Percentiles rank a stretch among this genome's conserved stretches.
These are phyloP conservation scores for Rhizophora apiculata DNA, from an alignment of 345 rosid genomes.

Conservation along the genomic window DNA sequence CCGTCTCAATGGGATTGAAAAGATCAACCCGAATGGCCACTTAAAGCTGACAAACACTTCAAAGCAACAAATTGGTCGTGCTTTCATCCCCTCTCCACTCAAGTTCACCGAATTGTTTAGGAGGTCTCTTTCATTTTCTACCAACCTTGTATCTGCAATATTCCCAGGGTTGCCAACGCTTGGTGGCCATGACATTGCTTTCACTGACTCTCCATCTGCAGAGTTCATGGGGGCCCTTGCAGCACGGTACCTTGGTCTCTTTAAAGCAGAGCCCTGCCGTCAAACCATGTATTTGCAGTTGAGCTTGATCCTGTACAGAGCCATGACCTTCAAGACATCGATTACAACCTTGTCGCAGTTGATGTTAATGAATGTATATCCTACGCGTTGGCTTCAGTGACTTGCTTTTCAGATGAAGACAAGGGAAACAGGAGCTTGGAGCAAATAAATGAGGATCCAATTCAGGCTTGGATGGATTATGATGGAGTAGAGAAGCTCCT, in stretches of 20 bases:
- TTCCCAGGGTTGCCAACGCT: not conserved
- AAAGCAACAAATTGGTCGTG: conserved; percentile 30
- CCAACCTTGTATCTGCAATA: conserved; percentile 17
- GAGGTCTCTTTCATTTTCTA: conserved; percentile 17
- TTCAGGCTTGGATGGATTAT: conserved; percentile 21
- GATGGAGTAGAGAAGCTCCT: conserved; percentile 3
- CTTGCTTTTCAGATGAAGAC: too few species aligned
- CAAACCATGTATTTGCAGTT: conserved; percentile 21
- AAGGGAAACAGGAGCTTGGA: not conserved
- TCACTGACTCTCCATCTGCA: conserved; percentile 11
- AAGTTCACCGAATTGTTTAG: conserved; percentile 17
- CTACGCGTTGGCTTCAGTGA: too few species aligned
- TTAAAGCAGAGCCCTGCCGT: conserved; percentile 3
- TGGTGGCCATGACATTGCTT: conserved; percentile 25
- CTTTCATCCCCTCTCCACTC: conserved; percentile 36
- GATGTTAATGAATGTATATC: not conserved
- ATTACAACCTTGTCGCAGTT: conserved; percentile 15
- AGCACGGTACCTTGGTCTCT: conserved; percentile 19
- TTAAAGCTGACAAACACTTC: conserved; percentile 47
- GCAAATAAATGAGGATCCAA: conserved; percentile 11
- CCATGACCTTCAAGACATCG: conserved; percentile 5
- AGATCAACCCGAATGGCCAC: conserved; percentile 34
- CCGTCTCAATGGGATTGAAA: conserved; percentile 29
- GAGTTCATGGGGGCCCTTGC: conserved; percentile 1
- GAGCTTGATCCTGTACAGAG: conserved; percentile 10